Percentiles rank a stretch among this genome's conserved stretches.
Evolutionary conservation across 225 moss, liverwort and hornwort species (phyloP).

Genomic region (Thuidium tamariscinum): DNA sequence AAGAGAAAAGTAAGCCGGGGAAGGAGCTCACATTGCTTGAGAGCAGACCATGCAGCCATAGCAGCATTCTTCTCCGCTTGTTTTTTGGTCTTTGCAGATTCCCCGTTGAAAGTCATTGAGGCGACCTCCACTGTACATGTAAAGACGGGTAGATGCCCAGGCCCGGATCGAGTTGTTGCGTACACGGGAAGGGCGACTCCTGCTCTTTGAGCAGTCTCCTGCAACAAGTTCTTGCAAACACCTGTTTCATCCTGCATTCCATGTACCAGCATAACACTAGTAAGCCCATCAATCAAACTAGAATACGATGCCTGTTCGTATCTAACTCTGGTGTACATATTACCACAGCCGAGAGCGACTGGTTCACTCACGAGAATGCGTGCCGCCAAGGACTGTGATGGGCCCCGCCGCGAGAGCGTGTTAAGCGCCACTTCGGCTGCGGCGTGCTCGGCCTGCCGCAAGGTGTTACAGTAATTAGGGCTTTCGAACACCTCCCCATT

Average conservation of each 20-base stretch:
- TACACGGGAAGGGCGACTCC: conserved; percentile 88
- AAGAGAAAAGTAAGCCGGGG: not conserved
- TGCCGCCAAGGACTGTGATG: conserved; percentile 89
- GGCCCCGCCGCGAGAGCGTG: conserved; percentile 86
- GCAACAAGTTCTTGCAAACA: conserved; percentile 94
- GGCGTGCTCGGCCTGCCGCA: conserved; percentile 98
- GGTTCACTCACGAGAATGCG: conserved; percentile 74
- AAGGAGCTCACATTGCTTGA: conserved; percentile 68
- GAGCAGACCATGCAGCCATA: conserved; percentile 95
- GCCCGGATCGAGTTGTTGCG: conserved; percentile 87
- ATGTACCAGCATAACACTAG: not conserved
- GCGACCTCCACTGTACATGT: conserved; percentile 94
- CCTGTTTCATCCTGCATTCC: conserved; percentile 93
- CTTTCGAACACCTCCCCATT: conserved; percentile 99
- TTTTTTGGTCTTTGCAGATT: conserved; percentile 93
- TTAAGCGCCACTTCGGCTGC: conserved; percentile 98
- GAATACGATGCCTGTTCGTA: too few species aligned
- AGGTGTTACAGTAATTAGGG: conserved; percentile 99
- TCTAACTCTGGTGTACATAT: not conserved
- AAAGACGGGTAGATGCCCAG: conserved; percentile 97
- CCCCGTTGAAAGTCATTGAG: conserved; percentile 76
- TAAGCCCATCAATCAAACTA: not conserved
- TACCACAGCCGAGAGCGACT: not conserved
- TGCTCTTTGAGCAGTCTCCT: conserved; percentile 98
- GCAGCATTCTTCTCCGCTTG: conserved; percentile 99